Evolutionary conservation across 73 alveolate genomes (phyloP).

Genomic region (Paramecium primaurelia): DNA sequence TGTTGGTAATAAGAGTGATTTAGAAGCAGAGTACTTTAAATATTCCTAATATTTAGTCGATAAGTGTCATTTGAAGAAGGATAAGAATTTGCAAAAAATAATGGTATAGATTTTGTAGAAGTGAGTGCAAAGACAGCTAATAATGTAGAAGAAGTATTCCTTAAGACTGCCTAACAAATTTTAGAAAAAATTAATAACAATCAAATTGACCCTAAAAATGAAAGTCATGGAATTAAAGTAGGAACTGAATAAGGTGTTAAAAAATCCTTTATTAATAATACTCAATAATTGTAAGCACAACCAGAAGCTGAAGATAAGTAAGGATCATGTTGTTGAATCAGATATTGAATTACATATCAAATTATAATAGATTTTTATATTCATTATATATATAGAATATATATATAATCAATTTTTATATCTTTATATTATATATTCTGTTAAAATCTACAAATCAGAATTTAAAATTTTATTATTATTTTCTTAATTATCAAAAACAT

Average conservation of each 20-base stretch:
- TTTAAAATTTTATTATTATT: not conserved
- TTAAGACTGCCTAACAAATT: constrained; percentile 51
- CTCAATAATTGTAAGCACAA: not conserved
- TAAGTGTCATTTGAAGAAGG: constrained; percentile 73
- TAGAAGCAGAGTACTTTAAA: constrained; percentile 56
- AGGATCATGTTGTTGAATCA: not conserved
- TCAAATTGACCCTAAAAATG: constrained; percentile 55
- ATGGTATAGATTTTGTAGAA: constrained; percentile 65
- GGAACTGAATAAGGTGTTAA: constrained; percentile 42
- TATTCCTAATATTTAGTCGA: constrained; percentile 1
- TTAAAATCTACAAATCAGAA: constrained; percentile 16
- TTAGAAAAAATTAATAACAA: constrained; percentile 50
- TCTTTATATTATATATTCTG: not conserved
- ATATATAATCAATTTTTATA: not conserved
- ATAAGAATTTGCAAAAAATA: constrained; percentile 61
- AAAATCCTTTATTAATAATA: not conserved
- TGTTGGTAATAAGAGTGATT: constrained; percentile 93
- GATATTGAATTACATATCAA: not conserved
- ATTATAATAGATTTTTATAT: not conserved
- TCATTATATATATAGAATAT: not conserved
- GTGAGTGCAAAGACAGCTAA: constrained; percentile 71
- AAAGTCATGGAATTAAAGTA: constrained; percentile 56
- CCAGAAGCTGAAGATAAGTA: not conserved
- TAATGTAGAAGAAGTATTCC: constrained; percentile 67
- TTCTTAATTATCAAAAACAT: not conserved